A percentile compares a stretch with the other conserved stretches of the same genome.
Evolutionary conservation across 1,284 basidiomycete genomes (phyloP).

Genomic region (Marasmius fiardii): DNA sequence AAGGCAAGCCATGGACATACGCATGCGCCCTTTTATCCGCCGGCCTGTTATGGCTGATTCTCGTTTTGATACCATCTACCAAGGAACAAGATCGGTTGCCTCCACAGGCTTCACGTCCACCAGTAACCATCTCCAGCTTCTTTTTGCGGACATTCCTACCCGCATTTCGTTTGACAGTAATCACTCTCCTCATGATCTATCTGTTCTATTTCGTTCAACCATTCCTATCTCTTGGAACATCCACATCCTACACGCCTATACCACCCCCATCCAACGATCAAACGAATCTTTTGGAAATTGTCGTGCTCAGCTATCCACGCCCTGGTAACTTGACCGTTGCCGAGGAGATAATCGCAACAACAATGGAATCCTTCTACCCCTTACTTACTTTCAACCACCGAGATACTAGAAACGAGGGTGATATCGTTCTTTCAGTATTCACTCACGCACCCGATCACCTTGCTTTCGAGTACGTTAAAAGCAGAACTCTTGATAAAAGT

Average conservation of each 20-base stretch:
- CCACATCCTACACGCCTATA: not conserved
- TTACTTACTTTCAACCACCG: not conserved
- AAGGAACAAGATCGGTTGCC: not conserved
- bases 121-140: not conserved
- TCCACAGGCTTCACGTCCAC: not conserved
- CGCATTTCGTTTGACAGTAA: not conserved
- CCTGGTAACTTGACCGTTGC: conserved; percentile 13
- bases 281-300: not conserved
- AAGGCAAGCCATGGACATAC: not conserved
- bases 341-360: conserved; percentile 14
- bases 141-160: not conserved
- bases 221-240: not conserved
- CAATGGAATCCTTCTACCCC: not conserved
- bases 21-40: not conserved
- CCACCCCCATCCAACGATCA: not conserved
- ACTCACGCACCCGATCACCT: conserved; percentile 30
- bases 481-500: conserved; percentile 18
- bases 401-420: not conserved
- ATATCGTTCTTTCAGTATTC: conserved; percentile 30
- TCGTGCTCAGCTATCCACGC: not conserved
- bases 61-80: not conserved
- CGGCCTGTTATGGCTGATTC: not conserved
- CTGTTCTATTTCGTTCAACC: not conserved
- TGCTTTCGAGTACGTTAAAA: conserved; percentile 26
- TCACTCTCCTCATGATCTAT: not conserved